These are phyloP conservation scores for Salvia rosmarinus DNA, from an alignment of 257 asterid genomes.

Conservation along the genomic window DNA sequence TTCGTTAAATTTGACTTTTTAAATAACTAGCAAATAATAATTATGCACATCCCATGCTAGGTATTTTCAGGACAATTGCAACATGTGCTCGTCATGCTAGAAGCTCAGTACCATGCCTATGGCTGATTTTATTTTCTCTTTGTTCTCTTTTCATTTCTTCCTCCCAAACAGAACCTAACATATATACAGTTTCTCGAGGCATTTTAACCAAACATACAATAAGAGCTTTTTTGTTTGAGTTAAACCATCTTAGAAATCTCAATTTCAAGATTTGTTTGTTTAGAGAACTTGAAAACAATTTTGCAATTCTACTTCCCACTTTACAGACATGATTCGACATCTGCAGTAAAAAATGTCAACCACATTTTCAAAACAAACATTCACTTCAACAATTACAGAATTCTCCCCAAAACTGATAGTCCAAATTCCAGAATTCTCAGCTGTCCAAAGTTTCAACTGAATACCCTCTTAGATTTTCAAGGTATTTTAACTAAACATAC, in stretches of 20 bases:
- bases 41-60: not conserved
- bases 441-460: not conserved
- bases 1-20: not conserved
- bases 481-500: no score
- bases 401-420: not conserved
- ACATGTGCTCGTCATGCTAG: constrained; percentile 5
- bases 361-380: not conserved
- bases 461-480: no score
- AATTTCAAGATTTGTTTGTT: not conserved
- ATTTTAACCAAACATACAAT: not conserved
- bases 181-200: not conserved
- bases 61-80: constrained; percentile 10
- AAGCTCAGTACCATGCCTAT: not conserved
- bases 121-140: not conserved
- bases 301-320: not conserved
- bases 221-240: not conserved
- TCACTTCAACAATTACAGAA: not conserved
- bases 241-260: not conserved
- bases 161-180: not conserved
- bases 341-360: not conserved
- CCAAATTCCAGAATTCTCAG: not conserved
- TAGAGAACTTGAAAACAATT: not conserved
- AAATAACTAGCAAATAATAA: constrained; percentile 18
- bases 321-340: no score
- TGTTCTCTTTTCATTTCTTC: not conserved